Evolutionary conservation across 805 yeast genomes (phyloP).

Genomic region (Schwanniomyces yamadae): DNA sequence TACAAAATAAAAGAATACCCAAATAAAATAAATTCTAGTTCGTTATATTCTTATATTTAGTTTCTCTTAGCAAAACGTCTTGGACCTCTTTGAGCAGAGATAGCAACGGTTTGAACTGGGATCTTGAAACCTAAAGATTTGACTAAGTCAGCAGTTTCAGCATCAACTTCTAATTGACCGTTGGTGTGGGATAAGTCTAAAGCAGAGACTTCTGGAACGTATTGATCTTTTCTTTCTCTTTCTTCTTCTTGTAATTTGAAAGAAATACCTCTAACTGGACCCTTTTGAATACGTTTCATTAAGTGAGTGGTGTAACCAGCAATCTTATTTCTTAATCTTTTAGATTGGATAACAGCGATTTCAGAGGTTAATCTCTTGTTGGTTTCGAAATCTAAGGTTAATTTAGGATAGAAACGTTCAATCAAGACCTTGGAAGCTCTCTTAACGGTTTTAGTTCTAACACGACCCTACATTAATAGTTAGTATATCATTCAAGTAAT

Average conservation of each 20-base stretch:
- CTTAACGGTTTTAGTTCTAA: constrained; percentile 99
- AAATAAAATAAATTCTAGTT: constrained; percentile 6
- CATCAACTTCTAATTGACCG: constrained; percentile 94
- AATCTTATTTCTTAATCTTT: constrained; percentile 99
- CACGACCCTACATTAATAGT: constrained; percentile 83
- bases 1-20: constrained; percentile 10
- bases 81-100: constrained; percentile 84
- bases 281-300: constrained; percentile 99
- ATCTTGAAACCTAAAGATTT: constrained; percentile 87
- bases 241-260: constrained; percentile 99
- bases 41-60: constrained; percentile 37
- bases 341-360: constrained; percentile 98
- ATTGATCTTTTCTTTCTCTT: constrained; percentile 99
- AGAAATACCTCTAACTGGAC: constrained; percentile 99
- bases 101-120: constrained; percentile 81
- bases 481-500: constrained; percentile 17
- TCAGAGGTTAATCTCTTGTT: constrained; percentile 99
- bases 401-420: constrained; percentile 99
- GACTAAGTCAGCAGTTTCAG: constrained; percentile 93
- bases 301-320: constrained; percentile 99
- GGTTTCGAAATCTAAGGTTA: constrained; percentile 98
- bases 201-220: constrained; percentile 99
- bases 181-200: constrained; percentile 95
- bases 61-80: constrained; percentile 93
- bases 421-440: constrained; percentile 99